Evolutionary conservation across 2,329 filamentous ascomycete genomes (phyloP), one percentile per base, ranked within the genome.

Genomic region (Thelonectria rubi): DNA sequence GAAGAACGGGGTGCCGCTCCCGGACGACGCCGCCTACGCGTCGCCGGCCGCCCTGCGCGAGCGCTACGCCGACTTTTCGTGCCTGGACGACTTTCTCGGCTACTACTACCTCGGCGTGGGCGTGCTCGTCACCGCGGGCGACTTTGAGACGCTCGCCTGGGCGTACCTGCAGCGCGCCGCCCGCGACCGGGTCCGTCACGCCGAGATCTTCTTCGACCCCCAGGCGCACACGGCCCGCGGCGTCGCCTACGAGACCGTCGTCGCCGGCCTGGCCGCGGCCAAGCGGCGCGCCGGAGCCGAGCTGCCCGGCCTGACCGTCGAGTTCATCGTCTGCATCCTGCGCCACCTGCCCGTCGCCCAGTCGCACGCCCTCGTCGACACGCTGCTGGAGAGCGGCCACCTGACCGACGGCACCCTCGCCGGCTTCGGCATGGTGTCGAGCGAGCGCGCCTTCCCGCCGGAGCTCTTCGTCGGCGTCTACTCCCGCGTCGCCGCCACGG

Each of bases 201-300:
- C 89, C 14, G 91, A 94, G 75, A 83, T 93, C 65, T 94, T 93
- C 79, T 93, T 94, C 78, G 91, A 94, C 74, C 91, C 91, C 2
- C 91, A 94, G 75, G 90, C 89, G 1, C 91, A 94, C 75, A 84
- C 86, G 5, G 78, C 77, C 12, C 84, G 90, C 17, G 88, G 88
- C 5, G 78, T 94, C 3, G 67, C 81, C 8, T 89, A 91, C 72
- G 78, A 82, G 15, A 88, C 85, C 2, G 83, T 93, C 20, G 81
- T 93, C 3, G 73, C 76, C 3, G 91, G 91, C 3, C 87, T 92
- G 68, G 78, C 78, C 0, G 80, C 81, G 1, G 91, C 88, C 1
- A 84, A 88, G 67, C 72, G 77, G 55, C 82, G 86, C 20, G 91
- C 91, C 1, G 79, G 86, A 69, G 74, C 73, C 49, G 86, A 91